A percentile compares a stretch with the other conserved stretches of the same genome.
phyloP scores from a whole-genome alignment of 1,284 basidiomycete species.

The Mycena sp. region DNA sequence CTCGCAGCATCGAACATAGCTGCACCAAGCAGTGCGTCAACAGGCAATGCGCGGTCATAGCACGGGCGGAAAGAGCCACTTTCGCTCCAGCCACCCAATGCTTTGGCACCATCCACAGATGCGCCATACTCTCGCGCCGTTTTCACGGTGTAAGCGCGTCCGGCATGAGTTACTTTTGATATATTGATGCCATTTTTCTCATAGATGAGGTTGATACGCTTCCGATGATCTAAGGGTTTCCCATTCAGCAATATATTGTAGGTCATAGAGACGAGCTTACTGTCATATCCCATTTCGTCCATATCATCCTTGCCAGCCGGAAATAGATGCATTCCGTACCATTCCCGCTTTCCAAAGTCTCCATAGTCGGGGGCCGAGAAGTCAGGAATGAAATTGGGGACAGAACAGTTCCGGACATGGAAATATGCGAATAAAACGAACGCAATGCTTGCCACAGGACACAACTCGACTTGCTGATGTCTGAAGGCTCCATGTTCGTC shows the following conservation, averaged over 20 bases:
- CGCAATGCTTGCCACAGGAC: constrained; percentile 33
- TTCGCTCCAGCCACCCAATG: constrained; percentile 37
- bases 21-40: constrained; percentile 40
- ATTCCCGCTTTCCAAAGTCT: constrained; percentile 34
- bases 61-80: constrained; percentile 26
- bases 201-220: constrained; percentile 3
- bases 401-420: constrained; percentile 27
- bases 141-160: constrained; percentile 31
- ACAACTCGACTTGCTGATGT: constrained; percentile 33
- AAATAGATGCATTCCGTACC: constrained; percentile 37
- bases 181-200: constrained; percentile 27
- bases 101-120: constrained; percentile 32
- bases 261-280: constrained; percentile 32
- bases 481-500: constrained; percentile 37
- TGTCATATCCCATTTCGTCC: constrained; percentile 37
- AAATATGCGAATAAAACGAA: constrained; percentile 35
- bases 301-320: not conserved
- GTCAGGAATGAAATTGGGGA: constrained; percentile 35
- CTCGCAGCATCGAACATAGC: constrained; percentile 40
- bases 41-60: constrained; percentile 41
- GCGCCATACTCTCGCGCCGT: constrained; percentile 35
- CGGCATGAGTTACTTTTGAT: constrained; percentile 39
- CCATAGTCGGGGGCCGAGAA: constrained; percentile 28
- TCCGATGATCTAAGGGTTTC: constrained; percentile 14
- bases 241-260: not conserved